Evolutionary conservation across 2,329 filamentous ascomycete genomes (phyloP), one percentile per base, ranked within the genome.

Genomic region (Akanthomyces lecanii): DNA sequence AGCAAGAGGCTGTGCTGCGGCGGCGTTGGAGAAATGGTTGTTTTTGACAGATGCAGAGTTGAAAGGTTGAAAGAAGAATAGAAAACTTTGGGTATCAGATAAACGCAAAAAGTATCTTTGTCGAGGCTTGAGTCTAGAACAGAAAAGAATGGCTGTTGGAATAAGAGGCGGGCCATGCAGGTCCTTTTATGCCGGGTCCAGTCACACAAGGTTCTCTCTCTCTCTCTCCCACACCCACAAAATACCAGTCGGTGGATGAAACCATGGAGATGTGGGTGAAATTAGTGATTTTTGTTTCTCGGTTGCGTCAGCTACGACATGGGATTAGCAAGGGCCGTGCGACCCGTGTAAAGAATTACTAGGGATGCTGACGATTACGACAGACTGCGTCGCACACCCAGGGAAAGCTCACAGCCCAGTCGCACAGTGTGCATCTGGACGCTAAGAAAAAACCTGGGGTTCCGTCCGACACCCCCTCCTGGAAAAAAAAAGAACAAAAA

Each of bases 271-370:
- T 51, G 33, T 51, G 23, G 45, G 38, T 59, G 16, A 21, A 16
- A 30, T 59, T 59, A 51, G 56, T 58, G 44, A 36, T 16, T 16
- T 42, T 53, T 25, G 18, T 12, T n/a, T 40, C 12, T 60, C 30
- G 23, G 48, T 28, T 54, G 59, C 51, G 59, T 61, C 59, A 61
- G 59, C 52, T 16, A 61, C 38, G 58, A 53, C 59, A 54, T 54
- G 59, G 59, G 50, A 61, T 61, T 52, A 44, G 48, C 58, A 61
- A 53, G 51, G 59, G 59, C 50, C 58, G 50, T 61, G 58, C 38
- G 14, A 61, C 50, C 50, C 58, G 50, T 54, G 50, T 42, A 33
- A 47, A 44, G 47, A 45, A 11, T 36, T 38, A n/a, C 45, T 12
- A 25, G 47, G 47, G 30, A 16, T 30, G 59, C 51, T 61, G 51